phyloP scores from a whole-genome alignment of 1,139 yeast species.

The Pichia sp. region DNA sequence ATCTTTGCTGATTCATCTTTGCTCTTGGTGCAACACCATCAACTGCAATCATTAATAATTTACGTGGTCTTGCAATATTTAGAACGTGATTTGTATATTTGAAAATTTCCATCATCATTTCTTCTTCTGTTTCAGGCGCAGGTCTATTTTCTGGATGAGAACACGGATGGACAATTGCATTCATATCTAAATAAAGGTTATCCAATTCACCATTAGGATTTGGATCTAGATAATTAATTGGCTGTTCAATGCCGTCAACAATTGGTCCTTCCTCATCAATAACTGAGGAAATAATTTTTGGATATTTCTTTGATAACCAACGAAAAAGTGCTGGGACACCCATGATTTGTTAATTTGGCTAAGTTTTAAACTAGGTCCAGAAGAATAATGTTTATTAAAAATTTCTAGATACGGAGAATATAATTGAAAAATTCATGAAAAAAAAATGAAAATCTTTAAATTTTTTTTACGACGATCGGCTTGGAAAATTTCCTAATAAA shows the following conservation, averaged over 20 bases:
- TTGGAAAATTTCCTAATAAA: background rate
- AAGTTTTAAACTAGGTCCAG: background rate
- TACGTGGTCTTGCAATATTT: slow-evolving; percentile 91
- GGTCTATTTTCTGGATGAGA: slow-evolving; percentile 94
- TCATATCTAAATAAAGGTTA: slow-evolving; percentile 89
- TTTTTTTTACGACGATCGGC: background rate
- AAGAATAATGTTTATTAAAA: background rate
- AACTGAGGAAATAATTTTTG: slow-evolving; percentile 89
- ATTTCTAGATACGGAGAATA: background rate
- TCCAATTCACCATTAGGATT: slow-evolving; percentile 96
- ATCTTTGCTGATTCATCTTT: slow-evolving; percentile 96
- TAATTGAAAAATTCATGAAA: background rate
- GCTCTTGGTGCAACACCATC: slow-evolving; percentile 99
- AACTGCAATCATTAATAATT: slow-evolving; percentile 87
- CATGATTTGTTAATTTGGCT: slow-evolving; percentile 27
- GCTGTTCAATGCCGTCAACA: slow-evolving; percentile 54
- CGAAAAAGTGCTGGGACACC: slow-evolving; percentile 97
- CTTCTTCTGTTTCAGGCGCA: slow-evolving; percentile 90
- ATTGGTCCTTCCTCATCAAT: slow-evolving; percentile 60
- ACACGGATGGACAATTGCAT: slow-evolving; percentile 96
- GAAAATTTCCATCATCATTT: slow-evolving; percentile 87
- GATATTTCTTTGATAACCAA: slow-evolving; percentile 91
- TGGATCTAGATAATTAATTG: slow-evolving; percentile 63
- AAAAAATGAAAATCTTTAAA: background rate
- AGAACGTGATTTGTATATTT: slow-evolving; percentile 84